Conservation (phyloP, 352 stramenopile genomes). For the Globisporangium barbulae region DNA sequence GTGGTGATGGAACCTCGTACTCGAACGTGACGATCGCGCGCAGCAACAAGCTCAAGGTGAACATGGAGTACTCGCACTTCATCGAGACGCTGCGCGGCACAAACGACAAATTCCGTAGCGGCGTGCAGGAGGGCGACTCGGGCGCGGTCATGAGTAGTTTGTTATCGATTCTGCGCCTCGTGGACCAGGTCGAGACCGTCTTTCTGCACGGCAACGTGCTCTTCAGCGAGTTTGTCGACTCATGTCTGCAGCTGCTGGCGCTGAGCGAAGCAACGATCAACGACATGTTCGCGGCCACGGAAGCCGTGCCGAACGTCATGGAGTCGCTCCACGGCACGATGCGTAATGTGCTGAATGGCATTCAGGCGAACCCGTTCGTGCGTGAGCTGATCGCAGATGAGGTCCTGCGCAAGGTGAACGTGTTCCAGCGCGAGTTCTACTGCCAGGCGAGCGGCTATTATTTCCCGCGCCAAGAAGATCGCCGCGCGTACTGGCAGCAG, state of each 20-base stretch:
- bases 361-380: conserved; percentile 67
- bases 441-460: conserved; percentile 75
- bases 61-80: conserved; percentile 76
- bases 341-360: conserved; percentile 63
- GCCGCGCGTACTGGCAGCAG: conserved; percentile 51
- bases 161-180: conserved; percentile 56
- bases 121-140: conserved; percentile 45
- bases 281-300: conserved; percentile 39
- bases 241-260: conserved; percentile 50
- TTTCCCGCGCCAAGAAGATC: conserved; percentile 44
- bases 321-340: conserved; percentile 76
- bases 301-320: conserved; percentile 63
- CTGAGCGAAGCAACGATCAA: conserved; percentile 36
- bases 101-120: conserved; percentile 62
- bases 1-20: conserved; percentile 25
- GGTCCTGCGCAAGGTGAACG: conserved; percentile 49
- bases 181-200: conserved; percentile 74
- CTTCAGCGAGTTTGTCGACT: conserved; percentile 54
- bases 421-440: conserved; percentile 64
- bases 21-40: conserved; percentile 67
- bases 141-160: conserved; percentile 60
- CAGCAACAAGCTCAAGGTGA: conserved; percentile 72
- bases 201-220: conserved; percentile 67
- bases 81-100: conserved; percentile 68
- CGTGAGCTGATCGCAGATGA: conserved; percentile 57